Percentiles rank a stretch among this genome's conserved stretches.
Evolutionary conservation across 768 basidiomycete species (phyloP).

Genomic region (Lactarius sp.): DNA sequence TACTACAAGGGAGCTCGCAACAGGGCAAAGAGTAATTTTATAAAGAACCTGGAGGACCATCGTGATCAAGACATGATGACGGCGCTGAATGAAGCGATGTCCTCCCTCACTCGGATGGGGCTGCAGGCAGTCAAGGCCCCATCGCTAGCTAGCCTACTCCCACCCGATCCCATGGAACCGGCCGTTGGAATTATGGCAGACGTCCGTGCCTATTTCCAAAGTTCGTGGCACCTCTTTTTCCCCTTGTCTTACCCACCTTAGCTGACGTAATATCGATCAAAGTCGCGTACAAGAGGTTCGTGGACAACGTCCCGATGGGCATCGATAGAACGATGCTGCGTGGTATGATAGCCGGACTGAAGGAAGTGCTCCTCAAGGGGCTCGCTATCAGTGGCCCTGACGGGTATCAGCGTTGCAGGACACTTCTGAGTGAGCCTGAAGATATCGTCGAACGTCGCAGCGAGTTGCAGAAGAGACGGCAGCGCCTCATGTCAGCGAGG

Average conservation of each 20-base stretch:
- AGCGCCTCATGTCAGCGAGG: slow-evolving; percentile 43
- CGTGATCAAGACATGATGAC: not conserved
- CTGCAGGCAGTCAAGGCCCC: slow-evolving; percentile 35
- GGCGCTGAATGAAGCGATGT: slow-evolving; percentile 30
- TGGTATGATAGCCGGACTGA: slow-evolving; percentile 41
- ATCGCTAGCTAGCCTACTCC: slow-evolving; percentile 46
- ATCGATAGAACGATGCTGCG: slow-evolving; percentile 52
- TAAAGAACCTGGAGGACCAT: not conserved
- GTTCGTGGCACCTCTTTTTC: slow-evolving; percentile 33
- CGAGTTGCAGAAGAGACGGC: slow-evolving; percentile 46
- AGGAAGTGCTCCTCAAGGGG: slow-evolving; percentile 39
- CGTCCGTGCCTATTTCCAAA: slow-evolving; percentile 70
- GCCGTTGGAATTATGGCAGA: slow-evolving; percentile 65
- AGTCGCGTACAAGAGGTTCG: slow-evolving; percentile 57
- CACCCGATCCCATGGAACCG: slow-evolving; percentile 47
- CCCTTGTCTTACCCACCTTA: not conserved
- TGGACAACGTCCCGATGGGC: slow-evolving; percentile 51
- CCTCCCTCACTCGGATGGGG: slow-evolving; percentile 38
- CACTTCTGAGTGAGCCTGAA: slow-evolving; percentile 46
- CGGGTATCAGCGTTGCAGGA: slow-evolving; percentile 41
- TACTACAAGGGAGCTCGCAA: slow-evolving; percentile 40
- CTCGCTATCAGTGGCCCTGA: slow-evolving; percentile 46
- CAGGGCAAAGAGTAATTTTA: not conserved
- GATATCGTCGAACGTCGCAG: slow-evolving; percentile 38
- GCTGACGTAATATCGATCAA: not conserved